Base-by-base conservation (phyloP, 352 stramenopile genomes). In the Phytophthora tentaculata region DNA sequence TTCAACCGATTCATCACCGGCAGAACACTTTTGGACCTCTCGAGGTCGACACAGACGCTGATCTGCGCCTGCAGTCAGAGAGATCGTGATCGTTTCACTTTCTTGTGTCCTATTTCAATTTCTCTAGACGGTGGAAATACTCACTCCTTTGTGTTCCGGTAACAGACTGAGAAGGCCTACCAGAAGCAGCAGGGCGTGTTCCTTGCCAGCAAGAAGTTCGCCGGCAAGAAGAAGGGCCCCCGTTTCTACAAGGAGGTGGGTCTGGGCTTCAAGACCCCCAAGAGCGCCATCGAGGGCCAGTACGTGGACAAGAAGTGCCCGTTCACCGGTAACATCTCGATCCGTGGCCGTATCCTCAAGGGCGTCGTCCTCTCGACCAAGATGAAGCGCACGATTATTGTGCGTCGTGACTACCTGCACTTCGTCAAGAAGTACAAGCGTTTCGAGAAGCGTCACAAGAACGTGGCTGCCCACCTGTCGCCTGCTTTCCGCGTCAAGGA, bases 251-350 rank as follows among this genome's bases (percentile, higher is more conserved):
- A 98, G 82, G 97, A 97, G 73, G 93, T 99, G 69, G 98, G 98
- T 67, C 93, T 99, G 61, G 98, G 97, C 67, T 99, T 99, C 91
- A 99, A 99, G 92, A 99, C 98, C 56, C 98, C 98, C 54, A 98
- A 98, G 83, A 75, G 84, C 43, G 97, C 96, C 69, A 98, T 92
- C 52, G 80, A 91, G 67, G 97, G 96, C 73, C 98, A 89, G 76
- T 99, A 99, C 84, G 93, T 99, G 44, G 97, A 99, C 94, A 99
- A 99, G 91, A 99, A 99, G 92, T 99, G 97, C 88, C 98, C 98
- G 61, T 99, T 99, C 92, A 99, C 97, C 41, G 97, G 97, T 80
- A 97, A 99, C 85, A 97, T 99, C 55, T 98, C 97, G 77, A 99
- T 99, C 85, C 97, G 97, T 85, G 97, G 97, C 81, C 94, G 97